Conservation (phyloP, 2,329 filamentous ascomycete species). For the Fusarium sp. region DNA sequence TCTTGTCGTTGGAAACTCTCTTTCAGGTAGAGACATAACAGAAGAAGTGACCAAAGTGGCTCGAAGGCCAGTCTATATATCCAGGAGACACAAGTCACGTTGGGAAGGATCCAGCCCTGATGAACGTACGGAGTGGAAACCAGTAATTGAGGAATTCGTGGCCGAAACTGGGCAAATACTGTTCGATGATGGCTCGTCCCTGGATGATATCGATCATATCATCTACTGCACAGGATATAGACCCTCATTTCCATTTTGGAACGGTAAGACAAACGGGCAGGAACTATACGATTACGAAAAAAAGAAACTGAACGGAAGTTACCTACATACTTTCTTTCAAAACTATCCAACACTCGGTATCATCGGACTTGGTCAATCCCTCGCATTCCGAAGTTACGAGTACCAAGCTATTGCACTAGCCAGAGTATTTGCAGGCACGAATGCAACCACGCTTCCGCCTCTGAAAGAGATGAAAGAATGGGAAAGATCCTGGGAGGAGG, state of each 20-base stretch:
- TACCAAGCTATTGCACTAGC: constrained; percentile 6
- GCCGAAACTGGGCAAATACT: neutral
- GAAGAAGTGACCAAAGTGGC: neutral
- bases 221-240: constrained; percentile 7
- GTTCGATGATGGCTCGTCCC: neutral
- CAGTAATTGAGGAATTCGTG: neutral
- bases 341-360: neutral
- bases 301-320: neutral
- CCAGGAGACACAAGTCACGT: neutral
- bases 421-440: neutral
- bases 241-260: constrained; percentile 1
- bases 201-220: neutral
- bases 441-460: neutral
- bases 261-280: neutral
- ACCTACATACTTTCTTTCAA: neutral
- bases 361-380: neutral
- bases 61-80: neutral
- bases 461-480: neutral
- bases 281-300: neutral
- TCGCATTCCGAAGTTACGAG: constrained; percentile 5
- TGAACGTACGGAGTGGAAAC: neutral
- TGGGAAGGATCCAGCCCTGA: neutral
- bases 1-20: neutral
- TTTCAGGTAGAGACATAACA: neutral
- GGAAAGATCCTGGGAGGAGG: neutral